Base-by-base conservation (phyloP, 2,329 filamentous ascomycete species). In the Cercospora berteroae region DNA sequence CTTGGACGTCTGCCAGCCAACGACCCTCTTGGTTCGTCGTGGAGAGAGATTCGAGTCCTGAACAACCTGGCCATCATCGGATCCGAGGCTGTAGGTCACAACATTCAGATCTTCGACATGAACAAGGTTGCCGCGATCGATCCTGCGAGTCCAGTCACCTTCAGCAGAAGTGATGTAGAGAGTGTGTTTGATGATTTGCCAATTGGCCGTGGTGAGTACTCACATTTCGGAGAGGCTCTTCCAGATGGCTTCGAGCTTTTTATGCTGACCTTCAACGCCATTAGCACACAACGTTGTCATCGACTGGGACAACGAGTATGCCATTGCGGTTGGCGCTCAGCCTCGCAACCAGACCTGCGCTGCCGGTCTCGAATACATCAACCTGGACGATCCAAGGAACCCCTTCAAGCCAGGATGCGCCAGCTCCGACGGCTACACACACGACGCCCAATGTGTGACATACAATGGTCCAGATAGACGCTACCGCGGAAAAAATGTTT, bases 71-170 rank as follows among this genome's bases (percentile, higher is more conserved):
- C 81, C 74, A 77, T 82, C 70, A 81, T 83, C 60, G 81, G 81
- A 62, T 59, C 72, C n/a, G 82, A 83, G 69, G 82, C 84, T 50
- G 71, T 74, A 56, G 75, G 80, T 70, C 86, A 89, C 76, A 84
- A 84, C 36, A 82, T 89, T 4, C 87, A 89, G 77, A 82, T 88
- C 76, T 89, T 89, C 72, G 87, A 89, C 77, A 83, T 88, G 84
- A 83, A 80, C 72, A 87, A 83, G 79, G 79, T 86, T 20, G 78
- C 84, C 60, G 77, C 78, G 42, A 74, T 86, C 67, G 78, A 83
- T 75, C 80, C 81, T 1, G 77, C 76, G 2, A 77, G 67, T 18
- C 83, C 80, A 9, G 77, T 75, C 9, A 80, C 74, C 52, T 85
- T 84, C 70, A 72, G 74, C 76, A 79, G 80, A 74, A 63, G 76